phyloP scores from a whole-genome alignment of 2,329 filamentous ascomycete species.

The Gnomoniopsis sp. region DNA sequence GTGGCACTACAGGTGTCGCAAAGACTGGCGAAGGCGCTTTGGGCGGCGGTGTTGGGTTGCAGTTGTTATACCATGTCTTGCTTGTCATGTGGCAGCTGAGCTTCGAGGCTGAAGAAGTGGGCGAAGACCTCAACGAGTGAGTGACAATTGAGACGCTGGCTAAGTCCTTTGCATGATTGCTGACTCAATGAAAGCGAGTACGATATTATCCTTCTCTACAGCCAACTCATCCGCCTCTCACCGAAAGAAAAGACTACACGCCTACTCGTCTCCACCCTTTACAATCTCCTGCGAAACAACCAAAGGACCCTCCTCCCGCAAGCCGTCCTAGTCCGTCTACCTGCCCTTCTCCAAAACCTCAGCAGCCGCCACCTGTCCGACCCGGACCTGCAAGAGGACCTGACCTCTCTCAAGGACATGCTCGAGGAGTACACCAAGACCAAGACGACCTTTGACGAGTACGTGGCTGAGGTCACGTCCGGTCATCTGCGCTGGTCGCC shows the following conservation, averaged over 20 bases:
- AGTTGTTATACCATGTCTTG: constrained; percentile 90
- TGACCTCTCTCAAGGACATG: constrained; percentile 58
- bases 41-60: constrained; percentile 83
- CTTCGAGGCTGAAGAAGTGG: constrained; percentile 76
- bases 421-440: constrained; percentile 66
- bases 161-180: constrained; percentile 15
- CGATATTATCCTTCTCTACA: constrained; percentile 87
- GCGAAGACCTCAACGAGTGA: constrained; percentile 80
- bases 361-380: constrained; percentile 61
- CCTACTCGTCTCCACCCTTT: constrained; percentile 81
- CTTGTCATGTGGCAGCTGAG: constrained; percentile 95
- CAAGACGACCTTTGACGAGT: constrained; percentile 81
- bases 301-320: constrained; percentile 73
- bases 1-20: constrained; percentile 41
- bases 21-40: constrained; percentile 61
- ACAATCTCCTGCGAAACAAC: constrained; percentile 75
- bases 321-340: constrained; percentile 82
- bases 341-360: constrained; percentile 61
- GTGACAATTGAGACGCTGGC: constrained; percentile 29
- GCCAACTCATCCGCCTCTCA: constrained; percentile 85
- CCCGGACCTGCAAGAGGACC: constrained; percentile 60
- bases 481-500: constrained; percentile 92
- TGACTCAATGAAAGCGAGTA: constrained; percentile 65
- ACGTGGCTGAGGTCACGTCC: constrained; percentile 79
- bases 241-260: constrained; percentile 98